phyloP scores from a whole-genome alignment of 2,329 filamentous ascomycete species.

The Colletotrichum magnum region DNA sequence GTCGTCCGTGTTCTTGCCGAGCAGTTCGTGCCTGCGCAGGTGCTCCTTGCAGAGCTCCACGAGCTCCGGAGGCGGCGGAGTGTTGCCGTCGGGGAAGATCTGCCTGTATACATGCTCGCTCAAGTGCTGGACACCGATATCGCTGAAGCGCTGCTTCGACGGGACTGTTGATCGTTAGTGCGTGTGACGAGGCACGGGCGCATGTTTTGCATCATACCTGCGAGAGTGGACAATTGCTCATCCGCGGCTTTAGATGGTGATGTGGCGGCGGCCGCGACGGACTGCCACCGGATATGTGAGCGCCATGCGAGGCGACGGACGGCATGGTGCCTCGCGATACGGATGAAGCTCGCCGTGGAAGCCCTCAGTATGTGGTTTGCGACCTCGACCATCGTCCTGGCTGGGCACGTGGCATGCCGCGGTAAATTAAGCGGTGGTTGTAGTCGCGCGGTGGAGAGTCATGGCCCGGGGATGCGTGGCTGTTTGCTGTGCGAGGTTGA shows the following conservation, averaged over 20 bases:
- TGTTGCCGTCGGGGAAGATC: conserved; percentile 76
- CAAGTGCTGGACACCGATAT: conserved; percentile 94
- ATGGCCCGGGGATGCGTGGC: conserved; percentile 43
- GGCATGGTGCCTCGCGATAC: conserved; percentile 64
- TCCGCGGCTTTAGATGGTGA: conserved; percentile 34
- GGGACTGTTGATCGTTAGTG: conserved; percentile 52
- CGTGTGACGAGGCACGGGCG: background rate
- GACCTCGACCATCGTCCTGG: conserved; percentile 36
- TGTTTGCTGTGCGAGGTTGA: background rate
- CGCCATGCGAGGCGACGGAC: conserved; percentile 54
- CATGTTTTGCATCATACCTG: conserved; percentile 53
- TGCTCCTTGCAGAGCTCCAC: conserved; percentile 87
- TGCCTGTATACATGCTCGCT: conserved; percentile 87
- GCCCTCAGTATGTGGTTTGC: conserved; percentile 54
- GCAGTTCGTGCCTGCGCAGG: conserved; percentile 84
- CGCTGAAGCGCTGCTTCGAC: conserved; percentile 82
- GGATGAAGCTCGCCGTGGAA: conserved; percentile 63
- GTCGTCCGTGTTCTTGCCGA: conserved; percentile 90
- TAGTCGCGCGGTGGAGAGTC: background rate
- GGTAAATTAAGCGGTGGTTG: background rate
- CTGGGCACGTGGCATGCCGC: conserved; percentile 17
- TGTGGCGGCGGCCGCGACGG: conserved; percentile 48
- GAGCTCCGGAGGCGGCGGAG: conserved; percentile 77
- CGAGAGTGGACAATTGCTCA: conserved; percentile 50
- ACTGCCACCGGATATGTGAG: conserved; percentile 61